A percentile compares a stretch with the other conserved stretches of the same genome.
These are phyloP conservation scores for Caloboletus inedulis DNA, from an alignment of 1,284 basidiomycete species.

Conservation along the genomic window DNA sequence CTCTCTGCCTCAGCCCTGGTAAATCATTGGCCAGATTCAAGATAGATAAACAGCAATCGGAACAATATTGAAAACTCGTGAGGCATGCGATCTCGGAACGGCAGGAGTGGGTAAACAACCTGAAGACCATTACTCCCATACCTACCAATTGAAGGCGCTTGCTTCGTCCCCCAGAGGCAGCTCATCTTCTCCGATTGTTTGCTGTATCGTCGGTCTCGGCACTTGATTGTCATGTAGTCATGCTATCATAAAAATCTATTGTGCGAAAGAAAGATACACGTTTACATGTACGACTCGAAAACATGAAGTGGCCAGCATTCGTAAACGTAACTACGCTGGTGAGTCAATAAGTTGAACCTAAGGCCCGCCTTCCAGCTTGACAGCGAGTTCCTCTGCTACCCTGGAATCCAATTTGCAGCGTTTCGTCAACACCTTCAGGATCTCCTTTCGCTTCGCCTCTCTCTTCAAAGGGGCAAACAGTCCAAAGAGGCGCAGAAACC, in stretches of 20 bases:
- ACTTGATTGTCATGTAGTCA: not conserved
- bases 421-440: constrained; percentile 26
- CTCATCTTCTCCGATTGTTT: not conserved
- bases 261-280: constrained; percentile 6
- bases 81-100: not conserved
- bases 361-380: constrained; percentile 8
- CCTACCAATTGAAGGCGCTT: not conserved
- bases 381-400: constrained; percentile 22
- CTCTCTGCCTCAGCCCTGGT: not conserved
- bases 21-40: not conserved
- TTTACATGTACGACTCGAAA: constrained; percentile 6
- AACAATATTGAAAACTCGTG: not conserved
- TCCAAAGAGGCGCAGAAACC: constrained; percentile 28
- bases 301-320: not conserved
- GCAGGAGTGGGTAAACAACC: not conserved
- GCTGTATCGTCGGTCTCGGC: not conserved
- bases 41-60: not conserved
- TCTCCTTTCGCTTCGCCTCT: constrained; percentile 24
- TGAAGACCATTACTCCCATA: not conserved
- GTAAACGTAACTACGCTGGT: not conserved
- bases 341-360: not conserved
- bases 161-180: not conserved
- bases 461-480: constrained; percentile 25
- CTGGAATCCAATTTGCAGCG: constrained; percentile 26
- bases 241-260: not conserved